phyloP scores from a whole-genome alignment of 129 eudicot species.

The Chrysanthemum lavandulifolium region DNA sequence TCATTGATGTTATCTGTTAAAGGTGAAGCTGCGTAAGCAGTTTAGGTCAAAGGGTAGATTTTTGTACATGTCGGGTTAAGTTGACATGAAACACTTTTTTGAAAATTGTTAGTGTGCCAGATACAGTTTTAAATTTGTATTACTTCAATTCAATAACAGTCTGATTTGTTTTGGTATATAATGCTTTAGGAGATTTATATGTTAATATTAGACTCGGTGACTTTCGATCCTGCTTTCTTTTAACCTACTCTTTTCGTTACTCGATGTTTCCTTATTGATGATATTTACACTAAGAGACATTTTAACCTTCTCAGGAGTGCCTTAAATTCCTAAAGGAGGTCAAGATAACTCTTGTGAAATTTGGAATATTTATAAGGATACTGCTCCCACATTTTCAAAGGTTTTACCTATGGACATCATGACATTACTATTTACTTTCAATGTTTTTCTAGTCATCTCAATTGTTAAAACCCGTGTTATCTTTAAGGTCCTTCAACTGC shows the following conservation, averaged over 20 bases:
- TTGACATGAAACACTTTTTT: not conserved
- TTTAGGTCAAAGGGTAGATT: too few species aligned
- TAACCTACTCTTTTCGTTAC: too few species aligned
- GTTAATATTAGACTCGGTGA: too few species aligned
- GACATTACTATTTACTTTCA: conserved; percentile 1
- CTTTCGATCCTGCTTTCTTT: too few species aligned
- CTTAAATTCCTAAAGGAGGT: conserved; percentile 51
- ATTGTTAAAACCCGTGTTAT: conserved; percentile 7
- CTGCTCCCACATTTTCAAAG: conserved; percentile 51
- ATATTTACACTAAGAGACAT: not conserved
- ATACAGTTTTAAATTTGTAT: too few species aligned
- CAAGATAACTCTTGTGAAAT: conserved; percentile 23
- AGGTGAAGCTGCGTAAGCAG: not conserved
- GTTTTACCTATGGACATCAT: conserved; percentile 26
- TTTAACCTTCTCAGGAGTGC: conserved; percentile 53
- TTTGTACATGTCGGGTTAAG: too few species aligned
- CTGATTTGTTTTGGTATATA: too few species aligned
- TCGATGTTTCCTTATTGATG: not conserved
- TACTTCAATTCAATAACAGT: too few species aligned
- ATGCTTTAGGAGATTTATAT: too few species aligned
- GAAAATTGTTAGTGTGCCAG: not conserved
- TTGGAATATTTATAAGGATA: conserved; percentile 35
- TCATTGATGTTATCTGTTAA: not conserved
- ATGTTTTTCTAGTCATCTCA: not conserved
- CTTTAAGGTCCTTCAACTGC: conserved; percentile 56